Evolutionary conservation across 1,284 basidiomycete species (phyloP), one percentile per base, ranked within the genome.

Genomic region (Sanghuangporus sanghuang): DNA sequence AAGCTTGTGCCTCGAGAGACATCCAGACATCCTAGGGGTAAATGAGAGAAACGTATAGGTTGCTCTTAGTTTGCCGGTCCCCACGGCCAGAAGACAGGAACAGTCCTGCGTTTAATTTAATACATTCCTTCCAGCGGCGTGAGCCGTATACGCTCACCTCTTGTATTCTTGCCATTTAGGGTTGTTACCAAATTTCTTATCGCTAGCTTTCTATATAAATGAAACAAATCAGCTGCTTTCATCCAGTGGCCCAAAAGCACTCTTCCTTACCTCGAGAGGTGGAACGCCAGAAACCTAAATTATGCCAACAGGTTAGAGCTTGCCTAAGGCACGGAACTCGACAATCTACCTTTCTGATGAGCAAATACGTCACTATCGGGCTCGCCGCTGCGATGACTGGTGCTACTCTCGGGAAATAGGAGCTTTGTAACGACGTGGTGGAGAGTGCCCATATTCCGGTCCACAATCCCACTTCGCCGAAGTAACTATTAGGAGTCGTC

Each of bases 381-480:
- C 87, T 89, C 52, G 81, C 70, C 7, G 82, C 81, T 4, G 85
- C 81, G 4, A 85, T 67, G 11, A 79, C 78, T 63, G 81, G 73
- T 0, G 80, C 74, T 3, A 76, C 78, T 21, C 68, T 66, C 53
- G 85, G 79, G 69, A 81, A 80, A 68, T 79, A 76, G 48, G 77
- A 69, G 6, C 77, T 76, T 69, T 78, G 77, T 18, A 88, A 73
- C 7, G 82, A 79, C 8, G 78, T 68, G 2, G 80, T 77, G 2
- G 86, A 82, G 12, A 91, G 75, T 6, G 84, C 76, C 78, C 84
- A 90, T 35, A 92, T 85, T 9, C 87, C 87, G 2, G 81, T 81
- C 85, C 89, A 91, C 18, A 93, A 78, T 2, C 86, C 83, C 11
- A 92, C 80, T 75, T 93, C 91, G 27, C 87, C 90, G 40, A 91